Evolutionary conservation across 768 basidiomycete species (phyloP).

Genomic region (Polyporus arcularius): DNA sequence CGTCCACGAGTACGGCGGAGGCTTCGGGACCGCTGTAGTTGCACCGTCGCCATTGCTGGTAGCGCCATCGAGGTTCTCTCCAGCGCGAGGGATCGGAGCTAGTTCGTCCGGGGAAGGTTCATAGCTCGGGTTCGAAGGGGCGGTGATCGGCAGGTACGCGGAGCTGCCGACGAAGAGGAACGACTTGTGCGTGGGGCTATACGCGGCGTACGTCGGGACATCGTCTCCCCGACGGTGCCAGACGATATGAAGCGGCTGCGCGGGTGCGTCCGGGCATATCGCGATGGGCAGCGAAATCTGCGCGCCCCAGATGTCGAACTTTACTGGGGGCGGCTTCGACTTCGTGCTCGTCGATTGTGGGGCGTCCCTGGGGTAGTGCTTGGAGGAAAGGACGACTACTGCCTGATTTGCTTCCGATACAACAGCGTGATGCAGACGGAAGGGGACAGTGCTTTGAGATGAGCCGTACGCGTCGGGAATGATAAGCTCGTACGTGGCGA

Average conservation of each 20-base stretch:
- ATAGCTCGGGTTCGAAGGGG: constrained; percentile 38
- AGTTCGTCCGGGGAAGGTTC: constrained; percentile 68
- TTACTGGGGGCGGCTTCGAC: constrained; percentile 32
- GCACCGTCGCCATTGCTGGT: constrained; percentile 21
- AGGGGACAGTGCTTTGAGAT: constrained; percentile 35
- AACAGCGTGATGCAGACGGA: constrained; percentile 47
- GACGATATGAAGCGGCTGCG: constrained; percentile 49
- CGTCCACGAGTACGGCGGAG: constrained; percentile 90
- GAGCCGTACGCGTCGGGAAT: constrained; percentile 26
- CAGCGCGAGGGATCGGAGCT: constrained; percentile 64
- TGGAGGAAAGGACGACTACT: constrained; percentile 60
- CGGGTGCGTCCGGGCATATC: constrained; percentile 27
- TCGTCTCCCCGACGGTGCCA: constrained; percentile 73
- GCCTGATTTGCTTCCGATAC: constrained; percentile 39
- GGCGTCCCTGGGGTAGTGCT: constrained; percentile 34
- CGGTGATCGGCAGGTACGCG: constrained; percentile 46
- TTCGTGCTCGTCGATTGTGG: constrained; percentile 1
- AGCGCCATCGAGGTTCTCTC: constrained; percentile 53
- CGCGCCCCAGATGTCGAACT: constrained; percentile 70
- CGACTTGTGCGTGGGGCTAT: constrained; percentile 43
- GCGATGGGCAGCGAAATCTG: constrained; percentile 48
- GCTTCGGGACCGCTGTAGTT: constrained; percentile 42
- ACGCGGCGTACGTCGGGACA: constrained; percentile 63
- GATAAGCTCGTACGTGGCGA: constrained; percentile 54
- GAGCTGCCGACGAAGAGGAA: constrained; percentile 64